Evolutionary conservation across 148 eudicot genomes (phyloP), one percentile per base, ranked within the genome.

Genomic region (Linanthus parryae): DNA sequence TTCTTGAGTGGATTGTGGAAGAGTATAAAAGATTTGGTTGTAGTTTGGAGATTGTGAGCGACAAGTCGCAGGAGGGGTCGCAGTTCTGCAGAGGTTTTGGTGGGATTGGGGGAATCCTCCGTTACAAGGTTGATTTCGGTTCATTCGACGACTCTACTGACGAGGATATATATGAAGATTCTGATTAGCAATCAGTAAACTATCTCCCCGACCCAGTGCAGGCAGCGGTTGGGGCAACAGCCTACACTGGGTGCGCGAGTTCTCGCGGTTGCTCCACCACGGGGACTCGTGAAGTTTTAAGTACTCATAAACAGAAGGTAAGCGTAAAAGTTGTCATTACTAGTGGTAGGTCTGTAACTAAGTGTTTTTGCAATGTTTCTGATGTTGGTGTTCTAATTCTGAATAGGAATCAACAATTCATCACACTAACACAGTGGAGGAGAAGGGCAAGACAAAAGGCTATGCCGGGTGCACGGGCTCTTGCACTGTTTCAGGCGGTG

Each of bases 11-110:
- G 68, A 55, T 64, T 64, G 68, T 61, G 11, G 28, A 56, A 13
- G 59, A 56, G 29, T 64, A 64, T 15, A 64, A 64, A 50, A 23
- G 21, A 3, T 64, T 37, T 23, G 61, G 68, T 38, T 64, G 61
- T 30, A 37, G 48, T 25, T 41, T 64, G 18, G 68, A 64, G 59
- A 55, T 64, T 23, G 68, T 64, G 21, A 64, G 61, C 0, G 56
- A 64, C 35, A 64, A 64, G 29, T 55, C 61, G 7, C 61, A 64
- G 14, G 68, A 64, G 49, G 68, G 68, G 14, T 64, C 68, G 0
- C 68, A 64, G 68, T 64, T 64, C 25, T 64, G 68, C 49, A 39
- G 61, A 47, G 68, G 68, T 30, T 64, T 64, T 48, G 68, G 68
- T 29, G 68, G 68, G 14, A 64, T 64, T 47, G 68, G 68, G 0